Evolutionary conservation across 202 grass and related monocot genomes (phyloP).

Genomic region (Bolboschoenoplectus hybrid): DNA sequence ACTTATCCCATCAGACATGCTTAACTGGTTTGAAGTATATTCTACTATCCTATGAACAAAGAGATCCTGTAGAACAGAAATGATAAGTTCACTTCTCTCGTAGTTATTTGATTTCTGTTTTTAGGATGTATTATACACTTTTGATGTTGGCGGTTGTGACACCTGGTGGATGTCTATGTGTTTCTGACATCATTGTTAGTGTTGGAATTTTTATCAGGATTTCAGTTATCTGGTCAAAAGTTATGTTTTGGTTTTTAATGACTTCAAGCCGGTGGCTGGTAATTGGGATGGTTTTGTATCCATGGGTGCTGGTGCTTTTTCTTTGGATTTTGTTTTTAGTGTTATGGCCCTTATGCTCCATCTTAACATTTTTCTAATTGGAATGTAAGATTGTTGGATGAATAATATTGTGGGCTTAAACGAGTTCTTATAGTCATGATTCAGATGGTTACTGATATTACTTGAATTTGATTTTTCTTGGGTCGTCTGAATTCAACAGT

Average conservation of each 20-base stretch:
- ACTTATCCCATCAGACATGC: not conserved
- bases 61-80: not conserved
- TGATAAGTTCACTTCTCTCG: not conserved
- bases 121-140: not conserved
- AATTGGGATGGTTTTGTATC: not conserved
- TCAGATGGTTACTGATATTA: not conserved
- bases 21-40: not conserved
- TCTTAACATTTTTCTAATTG: no score
- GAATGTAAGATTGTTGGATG: no score
- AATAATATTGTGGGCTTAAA: not conserved
- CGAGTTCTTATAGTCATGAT: not conserved
- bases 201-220: not conserved
- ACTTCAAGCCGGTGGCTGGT: not conserved
- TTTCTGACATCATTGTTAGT: not conserved
- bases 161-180: not conserved
- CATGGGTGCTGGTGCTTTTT: not conserved
- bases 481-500: no score
- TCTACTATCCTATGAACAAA: not conserved
- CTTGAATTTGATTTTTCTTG: not conserved
- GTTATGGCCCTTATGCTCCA: not conserved
- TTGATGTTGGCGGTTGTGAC: not conserved
- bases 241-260: not conserved
- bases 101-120: not conserved
- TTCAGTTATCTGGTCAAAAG: not conserved
- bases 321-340: not conserved